Conservation (phyloP, 164 flowering plant species). For the Cinnamomum chago region DNA sequence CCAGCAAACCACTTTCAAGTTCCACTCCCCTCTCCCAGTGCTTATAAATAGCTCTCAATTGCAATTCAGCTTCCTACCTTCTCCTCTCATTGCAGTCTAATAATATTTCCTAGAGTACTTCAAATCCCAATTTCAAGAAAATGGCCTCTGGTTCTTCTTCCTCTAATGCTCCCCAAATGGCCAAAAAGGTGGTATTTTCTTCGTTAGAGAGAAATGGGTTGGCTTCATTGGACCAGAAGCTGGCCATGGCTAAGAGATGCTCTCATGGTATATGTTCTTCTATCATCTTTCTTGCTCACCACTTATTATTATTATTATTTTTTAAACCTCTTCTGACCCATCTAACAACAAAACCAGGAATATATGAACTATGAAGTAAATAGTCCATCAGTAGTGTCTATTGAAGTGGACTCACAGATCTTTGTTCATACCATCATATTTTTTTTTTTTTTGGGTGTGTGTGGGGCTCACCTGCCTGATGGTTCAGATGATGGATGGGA, state of each 20-base stretch:
- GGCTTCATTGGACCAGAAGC: slow-evolving; percentile 58
- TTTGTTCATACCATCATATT: too few relatives aligned
- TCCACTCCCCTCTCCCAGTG: neutral
- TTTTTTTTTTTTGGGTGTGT: too few relatives aligned
- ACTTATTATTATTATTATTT: too few relatives aligned
- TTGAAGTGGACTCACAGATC: too few relatives aligned
- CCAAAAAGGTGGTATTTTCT: slow-evolving; percentile 23
- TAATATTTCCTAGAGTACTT: too few relatives aligned
- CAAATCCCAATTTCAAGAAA: too few relatives aligned
- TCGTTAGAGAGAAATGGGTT: slow-evolving; percentile 36
- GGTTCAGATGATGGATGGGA: too few relatives aligned
- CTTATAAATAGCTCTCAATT: neutral
- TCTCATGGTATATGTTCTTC: slow-evolving; percentile 48
- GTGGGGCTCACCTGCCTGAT: too few relatives aligned
- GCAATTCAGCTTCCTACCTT: neutral
- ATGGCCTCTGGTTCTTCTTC: slow-evolving; percentile 5
- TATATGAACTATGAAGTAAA: too few relatives aligned
- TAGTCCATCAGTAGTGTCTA: too few relatives aligned
- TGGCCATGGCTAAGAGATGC: slow-evolving; percentile 76
- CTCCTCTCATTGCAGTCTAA: neutral
- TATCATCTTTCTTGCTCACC: neutral
- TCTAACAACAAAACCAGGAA: neutral
- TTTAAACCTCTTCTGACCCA: neutral
- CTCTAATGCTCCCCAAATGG: too few relatives aligned
- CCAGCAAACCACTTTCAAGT: slow-evolving; percentile 3